These are phyloP conservation scores for Penicillium egyptiacum DNA, from an alignment of 495 filamentous ascomycete species.

Conservation along the genomic window DNA sequence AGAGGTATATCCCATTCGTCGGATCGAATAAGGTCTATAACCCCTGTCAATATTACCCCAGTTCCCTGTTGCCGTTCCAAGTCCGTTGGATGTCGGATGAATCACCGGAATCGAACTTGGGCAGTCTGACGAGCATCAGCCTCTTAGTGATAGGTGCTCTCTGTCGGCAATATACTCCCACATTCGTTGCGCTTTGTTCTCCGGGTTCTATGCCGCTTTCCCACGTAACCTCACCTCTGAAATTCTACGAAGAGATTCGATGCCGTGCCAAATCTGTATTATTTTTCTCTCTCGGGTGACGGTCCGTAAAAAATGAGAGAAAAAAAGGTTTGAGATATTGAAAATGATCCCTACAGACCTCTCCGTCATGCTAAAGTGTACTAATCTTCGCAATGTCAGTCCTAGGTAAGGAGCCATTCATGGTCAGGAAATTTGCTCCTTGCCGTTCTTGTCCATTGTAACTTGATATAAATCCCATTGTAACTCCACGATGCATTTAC, in stretches of 20 bases:
- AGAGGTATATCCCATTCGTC: not conserved
- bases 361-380: not conserved
- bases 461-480: not conserved
- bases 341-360: not conserved
- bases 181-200: not conserved
- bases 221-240: not conserved
- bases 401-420: not conserved
- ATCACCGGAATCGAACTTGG: not conserved
- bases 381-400: not conserved
- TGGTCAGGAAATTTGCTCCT: not conserved
- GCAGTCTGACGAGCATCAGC: not conserved
- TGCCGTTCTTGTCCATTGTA: not conserved
- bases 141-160: not conserved
- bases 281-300: not conserved
- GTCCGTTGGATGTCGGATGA: not conserved
- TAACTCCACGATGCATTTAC: not conserved
- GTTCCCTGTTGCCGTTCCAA: not conserved
- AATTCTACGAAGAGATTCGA: not conserved
- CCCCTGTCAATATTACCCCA: not conserved
- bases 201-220: not conserved
- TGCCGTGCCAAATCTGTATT: conserved; percentile 3
- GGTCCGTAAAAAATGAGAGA: not conserved
- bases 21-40: not conserved
- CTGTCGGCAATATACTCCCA: not conserved
- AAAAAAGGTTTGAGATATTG: not conserved